A percentile compares a stretch with the other conserved stretches of the same genome.
Conservation (phyloP, 2,329 filamentous ascomycete species). For the Aspergillus persii region DNA sequence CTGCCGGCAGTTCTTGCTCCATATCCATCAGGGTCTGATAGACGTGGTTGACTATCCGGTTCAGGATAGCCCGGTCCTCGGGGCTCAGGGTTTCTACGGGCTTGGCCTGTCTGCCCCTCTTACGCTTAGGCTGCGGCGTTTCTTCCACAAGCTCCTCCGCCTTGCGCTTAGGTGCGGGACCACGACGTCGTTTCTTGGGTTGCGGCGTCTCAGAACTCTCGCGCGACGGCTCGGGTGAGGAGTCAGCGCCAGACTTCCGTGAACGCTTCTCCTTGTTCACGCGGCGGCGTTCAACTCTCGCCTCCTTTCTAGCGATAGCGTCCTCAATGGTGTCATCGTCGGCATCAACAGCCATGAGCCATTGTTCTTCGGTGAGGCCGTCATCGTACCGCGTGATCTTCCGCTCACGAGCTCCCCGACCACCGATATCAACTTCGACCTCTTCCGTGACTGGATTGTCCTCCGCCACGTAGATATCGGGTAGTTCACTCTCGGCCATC, state of each 20-base stretch:
- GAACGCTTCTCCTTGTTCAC: constrained; percentile 68
- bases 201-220: constrained; percentile 81
- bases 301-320: constrained; percentile 85
- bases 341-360: constrained; percentile 96
- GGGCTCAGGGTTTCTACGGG: constrained; percentile 63
- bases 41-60: constrained; percentile 72
- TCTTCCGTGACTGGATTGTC: constrained; percentile 79
- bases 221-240: constrained; percentile 74
- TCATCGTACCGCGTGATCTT: constrained; percentile 95
- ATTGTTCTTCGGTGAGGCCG: constrained; percentile 96
- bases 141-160: constrained; percentile 73
- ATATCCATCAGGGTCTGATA: constrained; percentile 80
- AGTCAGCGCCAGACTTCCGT: constrained; percentile 52
- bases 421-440: constrained; percentile 68
- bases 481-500: constrained; percentile 82
- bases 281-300: constrained; percentile 75
- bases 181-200: constrained; percentile 77
- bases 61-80: constrained; percentile 72
- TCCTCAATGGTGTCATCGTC: constrained; percentile 93
- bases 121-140: constrained; percentile 73
- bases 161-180: constrained; percentile 80
- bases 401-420: constrained; percentile 90
- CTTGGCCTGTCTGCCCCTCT: constrained; percentile 71
- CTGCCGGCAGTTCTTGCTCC: constrained; percentile 66
- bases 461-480: constrained; percentile 89